Base-by-base conservation (phyloP, 148 eudicot genomes). In the Heliosperma pusillum region DNA sequence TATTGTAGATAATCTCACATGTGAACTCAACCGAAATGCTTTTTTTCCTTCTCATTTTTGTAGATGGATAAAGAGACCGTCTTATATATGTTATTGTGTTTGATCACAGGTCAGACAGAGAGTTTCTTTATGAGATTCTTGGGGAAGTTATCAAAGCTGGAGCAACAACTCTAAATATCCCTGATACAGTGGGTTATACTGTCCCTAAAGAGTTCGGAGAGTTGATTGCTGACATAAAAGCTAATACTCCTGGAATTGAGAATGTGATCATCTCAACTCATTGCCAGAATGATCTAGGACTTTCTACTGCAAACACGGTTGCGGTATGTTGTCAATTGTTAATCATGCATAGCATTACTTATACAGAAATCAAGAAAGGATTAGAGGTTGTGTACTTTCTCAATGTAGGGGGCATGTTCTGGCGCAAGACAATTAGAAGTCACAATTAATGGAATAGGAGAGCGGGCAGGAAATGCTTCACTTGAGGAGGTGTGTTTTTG, bases 281-380 rank as follows among this genome's bases (percentile, higher is more conserved):
- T 74, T 94, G 98, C 65, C 98, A 94, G 73, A 94, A 94, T 82
- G 98, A 92, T 87, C 95, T 94, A 69, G 97, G 98, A 25, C 96
- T 94, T 84, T 90, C 98, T 61, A 90, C 96, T 70, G 93, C 98
- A 72, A 94, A 94, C 77, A 86, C 98, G 26, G 77, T 94, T 59
- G 86, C 90, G 66, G 98, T 94, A 87, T 78, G 91, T 72, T 40
- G 36, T 8, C 74, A 47, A 8, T 65, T 75, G 12, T 12, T 60
- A 19, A 27, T 58, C 24, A 1, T 47, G n/a, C 53, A 12, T 72
- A 55, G 33, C 12, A n/a, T 17, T 73, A 3, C 10, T 25, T 21
- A 65, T 20, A 24, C 47, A 36, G 30, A 36, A 52, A 62, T 20
- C 4, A 11, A 17, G 26, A 20, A 67, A 16, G 69, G 25, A 68